These are phyloP conservation scores for Physocladia obscura DNA, from an alignment of 192 early-diverging fungal genomes.

Conservation along the genomic window DNA sequence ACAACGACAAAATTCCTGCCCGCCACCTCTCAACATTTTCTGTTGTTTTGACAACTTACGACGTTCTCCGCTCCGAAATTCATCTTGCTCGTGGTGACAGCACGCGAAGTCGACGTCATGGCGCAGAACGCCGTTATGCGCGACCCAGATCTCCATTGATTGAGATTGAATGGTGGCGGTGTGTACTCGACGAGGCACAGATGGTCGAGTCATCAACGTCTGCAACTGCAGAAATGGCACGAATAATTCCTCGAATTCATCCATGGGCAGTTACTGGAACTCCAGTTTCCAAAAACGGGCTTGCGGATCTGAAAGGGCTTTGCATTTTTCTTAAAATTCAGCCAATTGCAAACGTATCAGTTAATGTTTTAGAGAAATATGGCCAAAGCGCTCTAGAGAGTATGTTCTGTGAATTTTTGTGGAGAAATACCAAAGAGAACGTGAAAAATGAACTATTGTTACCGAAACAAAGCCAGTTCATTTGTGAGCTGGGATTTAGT, in stretches of 20 bases:
- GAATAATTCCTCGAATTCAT: conserved; percentile 53
- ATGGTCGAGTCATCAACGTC: conserved; percentile 58
- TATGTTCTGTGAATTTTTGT: conserved; percentile 41
- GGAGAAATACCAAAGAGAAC: conserved; percentile 56
- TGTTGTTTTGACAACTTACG: conserved; percentile 64
- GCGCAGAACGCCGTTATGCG: conserved; percentile 37
- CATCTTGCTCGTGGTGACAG: conserved; percentile 41
- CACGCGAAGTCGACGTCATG: conserved; percentile 37
- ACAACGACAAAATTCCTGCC: conserved; percentile 1
- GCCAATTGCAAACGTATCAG: conserved; percentile 25
- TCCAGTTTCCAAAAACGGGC: conserved; percentile 36
- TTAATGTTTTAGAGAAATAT: not conserved
- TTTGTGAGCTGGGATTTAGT: conserved; percentile 51
- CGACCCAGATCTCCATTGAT: conserved; percentile 49
- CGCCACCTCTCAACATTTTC: conserved; percentile 44
- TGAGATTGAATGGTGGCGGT: conserved; percentile 58
- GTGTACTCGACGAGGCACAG: conserved; percentile 69
- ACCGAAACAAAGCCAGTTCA: conserved; percentile 50
- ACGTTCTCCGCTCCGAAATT: conserved; percentile 53
- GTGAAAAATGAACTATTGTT: conserved; percentile 55
- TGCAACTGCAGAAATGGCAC: conserved; percentile 54
- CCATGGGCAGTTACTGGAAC: conserved; percentile 70
- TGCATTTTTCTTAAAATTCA: conserved; percentile 48
- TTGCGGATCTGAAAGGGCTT: conserved; percentile 56
- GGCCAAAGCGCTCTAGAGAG: not conserved